Conservation (phyloP, 2,329 filamentous ascomycete genomes). For the Huntiella bhutanensis region DNA sequence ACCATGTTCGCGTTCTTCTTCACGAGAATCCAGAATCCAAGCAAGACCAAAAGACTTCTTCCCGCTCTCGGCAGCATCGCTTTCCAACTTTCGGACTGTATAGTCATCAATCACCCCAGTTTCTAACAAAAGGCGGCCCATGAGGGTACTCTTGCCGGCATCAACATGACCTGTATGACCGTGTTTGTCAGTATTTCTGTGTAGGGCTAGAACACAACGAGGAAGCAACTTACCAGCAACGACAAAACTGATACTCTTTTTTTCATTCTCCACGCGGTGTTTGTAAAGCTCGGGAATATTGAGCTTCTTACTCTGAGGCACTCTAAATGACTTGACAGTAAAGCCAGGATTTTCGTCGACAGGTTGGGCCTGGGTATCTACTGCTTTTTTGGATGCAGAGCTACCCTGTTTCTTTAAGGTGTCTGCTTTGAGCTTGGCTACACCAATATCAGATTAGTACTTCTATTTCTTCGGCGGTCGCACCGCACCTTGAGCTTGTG, state of each 20-base stretch:
- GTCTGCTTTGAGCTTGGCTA: conserved; percentile 13
- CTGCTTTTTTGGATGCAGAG: not conserved
- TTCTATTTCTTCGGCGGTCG: conserved; percentile 9
- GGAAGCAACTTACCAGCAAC: conserved; percentile 54
- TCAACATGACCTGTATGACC: conserved; percentile 66
- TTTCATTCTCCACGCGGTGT: conserved; percentile 41
- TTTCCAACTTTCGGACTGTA: conserved; percentile 71
- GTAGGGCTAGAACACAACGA: not conserved
- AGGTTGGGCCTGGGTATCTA: conserved; percentile 19
- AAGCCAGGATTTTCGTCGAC: not conserved
- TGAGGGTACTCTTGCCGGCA: conserved; percentile 91
- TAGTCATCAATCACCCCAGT: conserved; percentile 74
- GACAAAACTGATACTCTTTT: conserved; percentile 75
- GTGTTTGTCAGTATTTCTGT: not conserved
- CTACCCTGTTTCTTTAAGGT: too few relatives aligned
- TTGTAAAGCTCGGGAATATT: conserved; percentile 69
- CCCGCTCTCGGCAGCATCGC: conserved; percentile 77
- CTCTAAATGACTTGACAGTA: conserved; percentile 20
- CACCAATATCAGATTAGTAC: conserved; percentile 11
- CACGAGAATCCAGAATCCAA: conserved; percentile 87
- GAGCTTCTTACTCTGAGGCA: conserved; percentile 55
- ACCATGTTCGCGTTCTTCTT: conserved; percentile 72
- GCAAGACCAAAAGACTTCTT: conserved; percentile 93
- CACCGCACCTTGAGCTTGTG: conserved; percentile 75
- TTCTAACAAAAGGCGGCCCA: conserved; percentile 85